Percentiles rank a stretch among this genome's conserved stretches.
Conservation (phyloP, 225 moss, liverwort and hornwort species). For the Takakia lepidozioides region DNA sequence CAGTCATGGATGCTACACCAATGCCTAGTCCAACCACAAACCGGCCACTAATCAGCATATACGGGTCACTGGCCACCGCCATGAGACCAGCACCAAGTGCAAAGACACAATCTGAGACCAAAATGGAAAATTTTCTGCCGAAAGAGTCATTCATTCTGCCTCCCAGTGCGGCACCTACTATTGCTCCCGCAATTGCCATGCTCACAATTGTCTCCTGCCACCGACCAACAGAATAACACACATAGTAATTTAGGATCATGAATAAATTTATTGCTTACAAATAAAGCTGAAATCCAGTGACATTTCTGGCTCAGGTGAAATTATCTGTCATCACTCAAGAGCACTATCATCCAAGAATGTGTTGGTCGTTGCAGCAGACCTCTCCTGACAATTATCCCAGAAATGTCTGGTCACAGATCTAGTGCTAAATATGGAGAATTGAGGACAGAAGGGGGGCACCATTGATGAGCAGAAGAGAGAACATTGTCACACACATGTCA, state of each 20-base stretch:
- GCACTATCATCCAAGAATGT: too few relatives aligned
- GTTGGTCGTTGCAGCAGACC: too few relatives aligned
- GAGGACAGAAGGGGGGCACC: background rate
- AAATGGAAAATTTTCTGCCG: conserved; percentile 62
- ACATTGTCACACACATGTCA: background rate
- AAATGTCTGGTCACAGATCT: too few relatives aligned
- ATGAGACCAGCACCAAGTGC: conserved; percentile 61
- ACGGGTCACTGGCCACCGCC: conserved; percentile 69
- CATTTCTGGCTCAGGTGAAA: too few relatives aligned
- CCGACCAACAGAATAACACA: background rate
- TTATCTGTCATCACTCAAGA: too few relatives aligned
- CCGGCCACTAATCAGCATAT: conserved; percentile 66
- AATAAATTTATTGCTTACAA: background rate
- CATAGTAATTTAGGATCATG: background rate
- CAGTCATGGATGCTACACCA: conserved; percentile 94
- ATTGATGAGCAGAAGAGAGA: background rate
- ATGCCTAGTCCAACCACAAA: conserved; percentile 84
- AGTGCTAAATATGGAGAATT: background rate
- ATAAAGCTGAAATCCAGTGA: too few relatives aligned
- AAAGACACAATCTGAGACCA: conserved; percentile 67
- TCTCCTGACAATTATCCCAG: too few relatives aligned
- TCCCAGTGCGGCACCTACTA: conserved; percentile 65
- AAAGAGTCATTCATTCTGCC: conserved; percentile 63
- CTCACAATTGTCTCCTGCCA: conserved; percentile 87
- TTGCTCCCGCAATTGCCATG: conserved; percentile 86